Base-by-base conservation (phyloP, 1,284 basidiomycete species). In the Puccinia hordei region DNA sequence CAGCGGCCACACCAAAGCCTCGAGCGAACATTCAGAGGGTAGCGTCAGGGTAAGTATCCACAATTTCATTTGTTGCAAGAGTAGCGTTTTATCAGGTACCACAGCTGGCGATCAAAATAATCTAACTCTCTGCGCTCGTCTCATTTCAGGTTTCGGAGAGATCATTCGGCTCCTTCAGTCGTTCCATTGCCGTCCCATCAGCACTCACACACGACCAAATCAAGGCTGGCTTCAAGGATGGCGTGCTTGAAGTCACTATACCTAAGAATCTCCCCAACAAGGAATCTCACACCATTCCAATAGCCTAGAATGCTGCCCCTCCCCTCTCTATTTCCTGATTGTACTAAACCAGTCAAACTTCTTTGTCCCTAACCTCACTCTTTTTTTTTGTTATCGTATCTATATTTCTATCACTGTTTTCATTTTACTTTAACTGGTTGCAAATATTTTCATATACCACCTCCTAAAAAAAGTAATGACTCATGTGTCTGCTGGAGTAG, bases 171-270 rank as follows among this genome's bases (percentile, higher is more conserved):
- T 51, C 57, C 27, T 76, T 65, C 59, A 24, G 22, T 38, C 74
- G 74, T 27, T 38, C 30, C 12, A 76, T 76, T 27, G 57, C 61
- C 63, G 49, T 76, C 22, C 74, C 74, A 30, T 3, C 63, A 19
- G 49, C 27, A 6, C 27, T 68, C 19, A 76, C 59, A 19, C 49
- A 49, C 49, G 74, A 76, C n/a, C 59, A 76, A 33, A 53, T 76
- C 44, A 65, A 76, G 51, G 74, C 74, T 33, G 59, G 74, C 24
- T 76, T 76, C 46, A 53, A 44, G n/a, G 74, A 76, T 53, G 74
- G 74, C 10, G 30, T 76, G 15, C 38, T 76, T 9, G 44, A 76
- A 53, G 44, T 76, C 17, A 66, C 57, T 22, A 53, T 76, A 17
- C 74, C 74, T 15, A 76, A 76, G 19, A 27, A 8, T 3, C 19